A percentile compares a stretch with the other conserved stretches of the same genome.
phyloP scores from a whole-genome alignment of 2,329 filamentous ascomycete species.

The Trichocomaceae sp. region DNA sequence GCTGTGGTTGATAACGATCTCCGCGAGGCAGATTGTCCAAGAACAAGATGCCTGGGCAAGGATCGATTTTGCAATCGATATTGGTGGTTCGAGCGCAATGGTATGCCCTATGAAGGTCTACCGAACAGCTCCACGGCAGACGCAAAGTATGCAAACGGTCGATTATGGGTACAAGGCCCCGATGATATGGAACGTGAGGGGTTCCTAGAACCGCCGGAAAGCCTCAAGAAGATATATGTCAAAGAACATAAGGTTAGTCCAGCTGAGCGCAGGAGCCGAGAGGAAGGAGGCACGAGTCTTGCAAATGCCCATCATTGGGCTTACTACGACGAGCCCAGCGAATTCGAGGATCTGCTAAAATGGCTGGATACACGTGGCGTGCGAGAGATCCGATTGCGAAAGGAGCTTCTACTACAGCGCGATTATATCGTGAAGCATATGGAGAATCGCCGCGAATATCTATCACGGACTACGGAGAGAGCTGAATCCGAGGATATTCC shows the following conservation, averaged over 20 bases:
- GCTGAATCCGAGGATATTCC: slow-evolving; percentile 42
- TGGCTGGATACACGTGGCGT: slow-evolving; percentile 86
- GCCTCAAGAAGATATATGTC: slow-evolving; percentile 68
- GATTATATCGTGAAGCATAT: slow-evolving; percentile 73
- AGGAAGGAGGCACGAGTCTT: slow-evolving; percentile 78
- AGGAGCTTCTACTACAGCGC: slow-evolving; percentile 72
- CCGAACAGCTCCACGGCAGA: slow-evolving; percentile 80
- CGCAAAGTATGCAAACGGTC: slow-evolving; percentile 86
- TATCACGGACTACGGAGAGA: slow-evolving; percentile 49
- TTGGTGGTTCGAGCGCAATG: slow-evolving; percentile 98
- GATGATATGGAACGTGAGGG: slow-evolving; percentile 80
- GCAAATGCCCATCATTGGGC: slow-evolving; percentile 78
- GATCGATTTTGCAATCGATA: slow-evolving; percentile 98
- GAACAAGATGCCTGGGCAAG: slow-evolving; percentile 81
- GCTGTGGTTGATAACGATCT: slow-evolving; percentile 82
- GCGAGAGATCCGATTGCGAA: slow-evolving; percentile 79
- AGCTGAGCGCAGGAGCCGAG: slow-evolving; percentile 72
- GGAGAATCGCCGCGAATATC: slow-evolving; percentile 69
- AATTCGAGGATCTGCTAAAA: slow-evolving; percentile 69
- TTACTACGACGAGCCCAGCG: slow-evolving; percentile 74
- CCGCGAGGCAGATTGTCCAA: slow-evolving; percentile 85
- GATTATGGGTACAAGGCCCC: slow-evolving; percentile 93
- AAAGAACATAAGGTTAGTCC: slow-evolving; percentile 74
- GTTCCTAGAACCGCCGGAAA: slow-evolving; percentile 70
- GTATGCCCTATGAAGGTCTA: slow-evolving; percentile 89